Evolutionary conservation across 148 eudicot species (phyloP), one percentile per base, ranked within the genome.

Genomic region (Chenopodium formosanum): DNA sequence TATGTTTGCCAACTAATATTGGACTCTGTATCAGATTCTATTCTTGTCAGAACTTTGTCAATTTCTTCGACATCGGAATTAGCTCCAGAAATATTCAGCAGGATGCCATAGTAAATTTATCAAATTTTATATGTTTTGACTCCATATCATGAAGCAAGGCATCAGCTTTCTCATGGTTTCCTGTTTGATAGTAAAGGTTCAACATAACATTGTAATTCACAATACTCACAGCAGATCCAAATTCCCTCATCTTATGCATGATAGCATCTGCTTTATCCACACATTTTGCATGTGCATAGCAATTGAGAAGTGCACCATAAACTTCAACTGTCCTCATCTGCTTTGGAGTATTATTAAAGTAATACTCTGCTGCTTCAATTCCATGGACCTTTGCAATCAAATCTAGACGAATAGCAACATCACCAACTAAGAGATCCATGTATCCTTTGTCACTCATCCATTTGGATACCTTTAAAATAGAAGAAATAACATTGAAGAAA

Each of bases 401-500:
- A 76, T 84, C 79, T 74, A 89, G 60, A 76, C 85, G 86, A 14
- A 79, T 60, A 70, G 92, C 90, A 84, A 81, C 53, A 76, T 89
- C 88, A 10, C 67, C 31, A 22, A 81, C 19, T 23, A 80, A 63
- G 64, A 77, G 84, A 9, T 14, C 4, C 74, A 83, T 48, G 25
- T 70, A 56, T 82, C 77, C 66, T 77, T 79, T 88, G 67, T 84
- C 89, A 53, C 79, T 88, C 90, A 88, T 88, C 92, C 92, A 88
- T 60, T 86, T 78, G 78, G 89, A 89, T 53, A 89, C 65, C 92
- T 88, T 69, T 47, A 13, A 68, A 76, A 10, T 14, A 37, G 58
- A 53, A 67, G 58, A 23, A 76, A 22, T 22, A 12, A 50, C 23
- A n/a, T 44, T 20, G 3, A 81, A 20, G 16, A 40, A 2, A 10